phyloP scores from a whole-genome alignment of 2,329 filamentous ascomycete genomes.

The Ascochyta viciae-villosae region DNA sequence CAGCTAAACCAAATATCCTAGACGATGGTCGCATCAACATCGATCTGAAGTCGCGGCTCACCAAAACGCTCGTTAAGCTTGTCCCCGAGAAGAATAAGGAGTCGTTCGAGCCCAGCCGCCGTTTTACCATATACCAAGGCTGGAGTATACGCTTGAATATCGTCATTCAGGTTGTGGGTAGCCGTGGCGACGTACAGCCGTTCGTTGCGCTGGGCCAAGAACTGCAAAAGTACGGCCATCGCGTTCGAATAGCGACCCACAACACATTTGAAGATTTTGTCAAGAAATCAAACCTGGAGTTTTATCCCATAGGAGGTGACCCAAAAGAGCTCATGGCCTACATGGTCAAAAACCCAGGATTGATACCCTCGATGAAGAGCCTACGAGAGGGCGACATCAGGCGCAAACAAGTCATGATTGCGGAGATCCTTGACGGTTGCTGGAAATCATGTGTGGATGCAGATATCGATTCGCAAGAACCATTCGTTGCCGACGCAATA shows the following conservation, averaged over 20 bases:
- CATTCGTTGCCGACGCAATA: conserved; percentile 81
- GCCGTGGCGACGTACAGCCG: conserved; percentile 63
- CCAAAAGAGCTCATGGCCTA: conserved; percentile 55
- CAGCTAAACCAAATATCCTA: conserved; percentile 2
- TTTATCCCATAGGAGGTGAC: conserved; percentile 41
- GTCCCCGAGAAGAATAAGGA: conserved; percentile 23
- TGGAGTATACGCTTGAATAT: conserved; percentile 52
- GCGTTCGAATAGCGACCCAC: conserved; percentile 37
- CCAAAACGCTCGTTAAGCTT: conserved; percentile 27
- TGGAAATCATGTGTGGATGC: conserved; percentile 46
- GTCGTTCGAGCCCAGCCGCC: conserved; percentile 9
- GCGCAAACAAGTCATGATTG: conserved; percentile 40
- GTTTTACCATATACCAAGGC: conserved; percentile 4
- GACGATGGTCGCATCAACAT: conserved; percentile 38
- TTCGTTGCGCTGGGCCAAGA: conserved; percentile 64
- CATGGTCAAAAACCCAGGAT: conserved; percentile 58
- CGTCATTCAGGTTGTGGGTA: conserved; percentile 63
- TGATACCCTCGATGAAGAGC: conserved; percentile 40
- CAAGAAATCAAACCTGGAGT: conserved; percentile 42
- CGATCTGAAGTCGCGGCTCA: conserved; percentile 31
- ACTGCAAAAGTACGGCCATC: conserved; percentile 45
- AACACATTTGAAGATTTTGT: conserved; percentile 21
- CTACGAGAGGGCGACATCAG: conserved; percentile 39
- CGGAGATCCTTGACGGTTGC: conserved; percentile 39
- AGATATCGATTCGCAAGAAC: conserved; percentile 50